phyloP scores from a whole-genome alignment of 495 filamentous ascomycete genomes.

The Hypoxylon cercidicola region DNA sequence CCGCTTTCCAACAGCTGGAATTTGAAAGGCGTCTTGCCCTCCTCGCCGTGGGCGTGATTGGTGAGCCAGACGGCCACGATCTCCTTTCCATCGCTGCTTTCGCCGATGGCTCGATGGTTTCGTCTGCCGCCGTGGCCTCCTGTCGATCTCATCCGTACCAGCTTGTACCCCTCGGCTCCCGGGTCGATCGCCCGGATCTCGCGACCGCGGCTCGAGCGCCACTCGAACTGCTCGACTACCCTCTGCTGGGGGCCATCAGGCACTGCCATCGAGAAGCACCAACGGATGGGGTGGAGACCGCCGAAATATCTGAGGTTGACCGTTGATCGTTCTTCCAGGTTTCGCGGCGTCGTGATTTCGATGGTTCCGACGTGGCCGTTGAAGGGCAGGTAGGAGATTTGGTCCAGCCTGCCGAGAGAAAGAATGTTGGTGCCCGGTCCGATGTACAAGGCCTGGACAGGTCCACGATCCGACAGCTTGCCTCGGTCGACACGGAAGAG shows the following conservation, averaged over 20 bases:
- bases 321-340: no score
- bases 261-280: background rate
- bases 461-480: no score
- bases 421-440: no score
- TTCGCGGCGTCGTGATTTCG: no score
- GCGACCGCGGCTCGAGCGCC: background rate
- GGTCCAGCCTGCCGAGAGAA: no score
- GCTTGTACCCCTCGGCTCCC: background rate
- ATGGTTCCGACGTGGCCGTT: no score
- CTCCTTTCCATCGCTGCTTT: background rate
- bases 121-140: background rate
- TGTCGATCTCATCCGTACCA: background rate
- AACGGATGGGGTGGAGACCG: no score
- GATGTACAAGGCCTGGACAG: no score
- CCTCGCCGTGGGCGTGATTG: background rate
- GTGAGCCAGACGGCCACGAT: slow-evolving; percentile 2
- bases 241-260: background rate
- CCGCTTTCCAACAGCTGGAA: background rate
- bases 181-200: background rate
- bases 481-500: no score
- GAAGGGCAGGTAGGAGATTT: no score
- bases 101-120: background rate
- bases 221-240: slow-evolving; percentile 4
- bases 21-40: background rate
- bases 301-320: no score